Base-by-base conservation (phyloP, 2,329 filamentous ascomycete genomes). In the Fusarium chuoi region DNA sequence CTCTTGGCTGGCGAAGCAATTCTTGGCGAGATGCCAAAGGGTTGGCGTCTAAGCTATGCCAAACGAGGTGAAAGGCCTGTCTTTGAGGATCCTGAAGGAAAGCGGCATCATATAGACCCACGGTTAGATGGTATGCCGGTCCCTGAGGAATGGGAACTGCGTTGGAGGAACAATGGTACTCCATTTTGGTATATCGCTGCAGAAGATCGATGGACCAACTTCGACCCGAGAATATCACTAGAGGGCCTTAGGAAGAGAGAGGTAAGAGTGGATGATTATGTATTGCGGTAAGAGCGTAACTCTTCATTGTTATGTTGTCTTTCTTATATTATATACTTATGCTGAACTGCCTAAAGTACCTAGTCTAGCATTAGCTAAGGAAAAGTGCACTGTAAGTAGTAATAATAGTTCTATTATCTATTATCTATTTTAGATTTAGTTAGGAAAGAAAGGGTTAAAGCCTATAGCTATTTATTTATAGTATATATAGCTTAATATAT, bases 131-230 rank as follows among this genome's bases (percentile, higher is more conserved):
- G 8, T 3, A 45, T 62, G 18, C 39, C 33, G 15, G 10, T 62
- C 38, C 30, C 39, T 4, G 20, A 55, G 5, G 48, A 55, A 45
- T 62, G 39, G 59, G 59, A 62, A 22, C 39, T 62, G 12, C 59
- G 48, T 15, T 39, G 48, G 39, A 55, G 17, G 7, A 20, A 45
- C 7, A 24, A 55, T 38, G 48, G 59, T 13, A 55, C 30, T 14
- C 59, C 48, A 0, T 62, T 62, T 45, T 62, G 59, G 59, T 62
- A 62, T 17, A 55, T 62, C 22, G 39, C 48, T 18, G 18, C 22
- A 11, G 39, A 62, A 45, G 48, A 55, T 55, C 59, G 59, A 55
- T 62, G 48, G 59, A 62, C 39, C 14, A 55, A 28, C 24, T 62
- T 62, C 45, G 59, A 45, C 26, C 48, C 46, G 10, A 62, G 59